Percentiles rank a stretch among this genome's conserved stretches.
Evolutionary conservation across 139 green algal species (phyloP).

Genomic region (Trebouxia sp.): DNA sequence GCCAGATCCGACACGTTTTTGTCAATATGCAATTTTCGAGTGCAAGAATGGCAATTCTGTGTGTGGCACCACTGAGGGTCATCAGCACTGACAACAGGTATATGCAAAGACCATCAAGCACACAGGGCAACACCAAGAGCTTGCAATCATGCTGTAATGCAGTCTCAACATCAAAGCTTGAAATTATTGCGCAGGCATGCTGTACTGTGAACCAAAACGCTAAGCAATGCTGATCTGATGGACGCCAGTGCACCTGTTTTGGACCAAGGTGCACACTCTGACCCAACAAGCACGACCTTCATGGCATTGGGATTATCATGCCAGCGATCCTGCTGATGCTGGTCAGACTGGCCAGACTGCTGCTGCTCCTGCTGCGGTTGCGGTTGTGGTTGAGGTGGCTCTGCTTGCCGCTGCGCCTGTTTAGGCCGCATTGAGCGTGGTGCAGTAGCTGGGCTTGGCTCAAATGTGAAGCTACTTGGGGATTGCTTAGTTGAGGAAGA

Average conservation of each 20-base stretch:
- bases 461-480: background rate
- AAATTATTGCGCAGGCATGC: background rate
- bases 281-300: slow-evolving; percentile 96
- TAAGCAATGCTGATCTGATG: background rate
- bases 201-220: background rate
- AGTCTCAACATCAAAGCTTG: background rate
- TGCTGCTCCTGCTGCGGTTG: slow-evolving; percentile 40
- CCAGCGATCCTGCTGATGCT: slow-evolving; percentile 22
- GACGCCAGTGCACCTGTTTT: slow-evolving; percentile 81
- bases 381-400: background rate
- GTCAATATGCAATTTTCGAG: too few species aligned
- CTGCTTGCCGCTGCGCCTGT: slow-evolving; percentile 21
- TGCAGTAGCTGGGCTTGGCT: background rate
- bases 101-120: background rate
- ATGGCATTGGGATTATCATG: slow-evolving; percentile 74
- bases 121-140: background rate
- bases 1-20: too few species aligned
- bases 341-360: slow-evolving; percentile 17
- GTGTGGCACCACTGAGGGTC: too few species aligned
- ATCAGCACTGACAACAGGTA: background rate
- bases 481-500: background rate
- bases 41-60: too few species aligned
- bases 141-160: background rate
- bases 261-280: slow-evolving; percentile 95
- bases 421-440: background rate